A percentile compares a stretch with the other conserved stretches of the same genome.
Conservation (phyloP, 2,329 filamentous ascomycete genomes). For the Microthyrium microscopicum region DNA sequence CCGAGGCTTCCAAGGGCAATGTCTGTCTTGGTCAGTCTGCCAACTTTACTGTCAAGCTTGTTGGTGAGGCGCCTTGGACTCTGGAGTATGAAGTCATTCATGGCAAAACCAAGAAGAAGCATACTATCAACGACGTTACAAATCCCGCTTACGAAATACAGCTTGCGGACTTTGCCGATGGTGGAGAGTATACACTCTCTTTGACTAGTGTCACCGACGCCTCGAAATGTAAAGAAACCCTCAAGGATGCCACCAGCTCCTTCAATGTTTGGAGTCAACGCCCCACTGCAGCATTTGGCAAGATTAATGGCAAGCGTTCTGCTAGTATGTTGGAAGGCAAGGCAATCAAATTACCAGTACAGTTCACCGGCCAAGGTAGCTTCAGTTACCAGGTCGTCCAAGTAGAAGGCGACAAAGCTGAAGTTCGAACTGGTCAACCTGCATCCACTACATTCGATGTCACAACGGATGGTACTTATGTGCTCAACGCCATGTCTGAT, state of each 20-base stretch:
- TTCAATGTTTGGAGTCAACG: constrained; percentile 78
- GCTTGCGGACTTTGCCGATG: constrained; percentile 57
- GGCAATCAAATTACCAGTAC: constrained; percentile 58
- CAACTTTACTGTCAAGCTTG: constrained; percentile 54
- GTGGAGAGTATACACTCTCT: constrained; percentile 79
- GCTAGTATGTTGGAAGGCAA: constrained; percentile 64
- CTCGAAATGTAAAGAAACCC: constrained; percentile 67
- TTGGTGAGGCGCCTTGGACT: constrained; percentile 73
- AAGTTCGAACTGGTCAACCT: too few relatives aligned
- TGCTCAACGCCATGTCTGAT: constrained; percentile 64
- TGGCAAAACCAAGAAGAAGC: constrained; percentile 64
- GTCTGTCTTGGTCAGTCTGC: constrained; percentile 77
- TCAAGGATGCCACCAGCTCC: constrained; percentile 72
- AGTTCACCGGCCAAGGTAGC: constrained; percentile 71
- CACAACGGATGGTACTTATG: constrained; percentile 54
- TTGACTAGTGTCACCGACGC: constrained; percentile 75
- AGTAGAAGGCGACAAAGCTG: too few relatives aligned
- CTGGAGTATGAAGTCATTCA: constrained; percentile 89
- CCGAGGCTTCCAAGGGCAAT: constrained; percentile 44
- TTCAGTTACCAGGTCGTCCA: not conserved
- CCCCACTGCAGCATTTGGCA: constrained; percentile 71
- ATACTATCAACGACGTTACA: constrained; percentile 47
- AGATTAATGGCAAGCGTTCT: constrained; percentile 62
- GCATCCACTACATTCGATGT: constrained; percentile 37
- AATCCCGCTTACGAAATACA: constrained; percentile 50